Base-by-base conservation (phyloP, 441 rosid species). In the Arabidopsis hybrid region DNA sequence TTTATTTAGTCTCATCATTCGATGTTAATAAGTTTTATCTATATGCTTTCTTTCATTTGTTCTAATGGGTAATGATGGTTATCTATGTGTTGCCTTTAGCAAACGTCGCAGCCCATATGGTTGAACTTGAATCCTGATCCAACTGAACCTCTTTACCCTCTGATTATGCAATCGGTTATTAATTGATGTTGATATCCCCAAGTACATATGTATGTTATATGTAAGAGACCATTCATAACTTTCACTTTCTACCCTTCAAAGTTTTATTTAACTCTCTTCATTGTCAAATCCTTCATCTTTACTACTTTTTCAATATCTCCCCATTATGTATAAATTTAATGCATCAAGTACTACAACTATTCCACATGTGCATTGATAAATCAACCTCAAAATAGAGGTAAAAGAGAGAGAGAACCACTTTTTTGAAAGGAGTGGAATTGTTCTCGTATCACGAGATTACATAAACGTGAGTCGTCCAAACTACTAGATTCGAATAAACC, bases 161-260 rank as follows among this genome's bases (percentile, higher is more conserved):
- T 16, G 52, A 49, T 49, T 16, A 17, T 47, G 52, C 52, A 49
- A 8, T 8, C 14, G 52, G 52, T 16, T 5, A 6, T n/a, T 2
- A 46, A 8, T 46, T 14, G 13, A 2, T 0, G 13, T 21, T 21
- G 17, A 45, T 7, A 38, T 21, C 3, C 39, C 60, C 60, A 52
- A 49, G 34, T 38, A 65, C 60, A 21, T 21, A 21, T 21, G 26
- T 21, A 21, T 21, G 26, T 21, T 21, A 21, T 17, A 29, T 71
- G 67, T 65, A 78, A 9, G 17, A 81, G 49, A 11, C 64, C 78
- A 21, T 60, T 62, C 50, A 86, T 69, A 29, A 50, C 76, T 49
- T 65, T 46, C 12, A 80, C 68, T 51, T 77, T 83, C 4, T 46
- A 73, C 62, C 63, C 64, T 11, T 81, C 21, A 53, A 90, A 85